Evolutionary conservation across 2,329 filamentous ascomycete genomes (phyloP), one percentile per base, ranked within the genome.

Genomic region (Paraphaeosphaeria minitans): DNA sequence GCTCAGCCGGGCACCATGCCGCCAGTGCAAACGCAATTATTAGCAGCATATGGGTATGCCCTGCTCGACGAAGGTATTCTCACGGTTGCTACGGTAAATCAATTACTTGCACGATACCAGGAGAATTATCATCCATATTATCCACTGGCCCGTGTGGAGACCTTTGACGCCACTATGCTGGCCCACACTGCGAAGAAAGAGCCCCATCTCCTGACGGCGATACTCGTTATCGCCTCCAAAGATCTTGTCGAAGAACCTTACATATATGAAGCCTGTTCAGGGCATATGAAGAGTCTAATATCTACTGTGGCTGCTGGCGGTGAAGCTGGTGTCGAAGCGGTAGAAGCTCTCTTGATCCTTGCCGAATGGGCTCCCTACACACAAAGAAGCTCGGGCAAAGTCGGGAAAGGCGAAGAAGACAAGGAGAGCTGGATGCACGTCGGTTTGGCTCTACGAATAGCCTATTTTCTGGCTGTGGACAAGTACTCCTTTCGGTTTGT

Each of bases 351-450:
- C 1, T 78, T 91, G 0, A 78, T 92, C 2, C 82, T 92, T 1
- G 89, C 89, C 0, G 89, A 92, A 68, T 92, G 89, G 89, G 88
- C 87, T 7, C 87, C 88, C 0, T 88, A 89, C 60, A 85, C 86
- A 0, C 82, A 87, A 1, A 80, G 87, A 6, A 83, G 83, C 2
- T 84, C 85, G 31, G 86, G 86, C 33, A 81, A 84, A 27, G 86
- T 91, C 21, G 89, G 89, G 0, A 83, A 88, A 56, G 89, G 89
- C 9, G 89, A 91, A 71, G 89, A 91, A 69, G 89, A 92, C 66
- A 84, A 89, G 46, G 88, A 89, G 31, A 88, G 88, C 0, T 92
- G 89, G 89, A 91, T 91, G 88, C 87, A 91, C 66, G 87, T 91
- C 6, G 89, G 89, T 1, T 83, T 89, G 21, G 89, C 89, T 3